These are phyloP conservation scores for Tolypocladium capitatum DNA, from an alignment of 2,329 filamentous ascomycete genomes.

Conservation along the genomic window DNA sequence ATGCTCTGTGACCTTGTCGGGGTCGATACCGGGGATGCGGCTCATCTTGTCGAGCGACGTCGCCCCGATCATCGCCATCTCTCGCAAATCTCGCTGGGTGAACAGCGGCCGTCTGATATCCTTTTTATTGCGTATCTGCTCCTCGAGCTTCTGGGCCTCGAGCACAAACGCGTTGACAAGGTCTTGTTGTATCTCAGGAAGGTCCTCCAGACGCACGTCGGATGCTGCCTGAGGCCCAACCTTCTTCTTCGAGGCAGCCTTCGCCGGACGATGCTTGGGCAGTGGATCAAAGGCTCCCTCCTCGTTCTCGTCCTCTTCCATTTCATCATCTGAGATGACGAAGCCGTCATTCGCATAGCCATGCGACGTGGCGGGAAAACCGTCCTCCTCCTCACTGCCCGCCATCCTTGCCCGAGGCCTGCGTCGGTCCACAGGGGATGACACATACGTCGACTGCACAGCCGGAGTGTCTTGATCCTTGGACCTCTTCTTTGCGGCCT, in stretches of 20 bases:
- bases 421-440: conserved; percentile 33
- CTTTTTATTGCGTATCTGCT: conserved; percentile 46
- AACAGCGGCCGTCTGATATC: conserved; percentile 48
- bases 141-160: conserved; percentile 46
- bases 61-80: conserved; percentile 63
- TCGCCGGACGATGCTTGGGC: conserved; percentile 22
- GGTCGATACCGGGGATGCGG: conserved; percentile 48
- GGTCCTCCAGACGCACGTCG: conserved; percentile 37
- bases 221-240: conserved; percentile 45
- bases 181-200: conserved; percentile 48
- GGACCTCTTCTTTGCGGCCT: conserved; percentile 22
- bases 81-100: conserved; percentile 52
- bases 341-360: conserved; percentile 39
- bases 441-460: conserved; percentile 33
- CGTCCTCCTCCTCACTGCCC: conserved; percentile 21
- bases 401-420: conserved; percentile 11
- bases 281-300: conserved; percentile 35
- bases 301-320: conserved; percentile 20
- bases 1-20: conserved; percentile 46
- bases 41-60: conserved; percentile 47
- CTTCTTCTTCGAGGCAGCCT: conserved; percentile 13
- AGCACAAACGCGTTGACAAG: conserved; percentile 52
- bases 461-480: conserved; percentile 25
- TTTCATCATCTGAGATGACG: conserved; percentile 27
- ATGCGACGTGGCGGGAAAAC: conserved; percentile 27